Evolutionary conservation across 257 asterid genomes (phyloP).

Genomic region (Nicotiana benthamiana): DNA sequence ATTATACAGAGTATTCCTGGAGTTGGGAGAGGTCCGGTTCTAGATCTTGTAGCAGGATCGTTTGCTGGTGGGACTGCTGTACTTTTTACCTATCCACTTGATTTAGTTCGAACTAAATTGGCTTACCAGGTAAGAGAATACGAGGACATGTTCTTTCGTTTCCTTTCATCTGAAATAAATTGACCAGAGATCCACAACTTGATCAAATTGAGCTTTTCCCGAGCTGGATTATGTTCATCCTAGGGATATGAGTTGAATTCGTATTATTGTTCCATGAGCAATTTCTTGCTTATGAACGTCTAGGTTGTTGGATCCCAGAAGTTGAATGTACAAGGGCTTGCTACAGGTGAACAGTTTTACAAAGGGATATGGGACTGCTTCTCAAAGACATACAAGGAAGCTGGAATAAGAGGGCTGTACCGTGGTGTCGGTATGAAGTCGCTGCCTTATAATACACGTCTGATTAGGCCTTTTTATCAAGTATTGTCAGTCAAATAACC

Average conservation of each 20-base stretch:
- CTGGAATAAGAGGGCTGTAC: constrained; percentile 72
- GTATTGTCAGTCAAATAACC: constrained; percentile 7
- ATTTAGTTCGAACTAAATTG: constrained; percentile 74
- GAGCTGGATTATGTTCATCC: neutral
- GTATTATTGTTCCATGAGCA: neutral
- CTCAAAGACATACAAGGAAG: constrained; percentile 66
- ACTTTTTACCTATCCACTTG: constrained; percentile 79
- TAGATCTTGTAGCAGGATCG: constrained; percentile 76
- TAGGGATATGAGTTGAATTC: neutral
- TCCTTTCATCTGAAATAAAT: neutral
- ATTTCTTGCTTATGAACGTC: constrained; percentile 13
- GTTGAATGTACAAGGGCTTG: constrained; percentile 26
- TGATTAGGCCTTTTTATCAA: neutral
- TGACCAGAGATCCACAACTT: neutral
- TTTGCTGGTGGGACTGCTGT: constrained; percentile 92
- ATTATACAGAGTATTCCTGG: constrained; percentile 58
- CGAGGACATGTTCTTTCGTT: neutral
- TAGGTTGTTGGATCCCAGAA: constrained; percentile 63
- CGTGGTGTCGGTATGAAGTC: constrained; percentile 67
- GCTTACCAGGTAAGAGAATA: constrained; percentile 62
- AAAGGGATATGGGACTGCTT: constrained; percentile 70
- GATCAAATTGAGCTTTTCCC: neutral
- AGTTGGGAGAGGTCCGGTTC: constrained; percentile 65
- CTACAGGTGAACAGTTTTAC: constrained; percentile 38
- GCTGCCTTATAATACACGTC: neutral